Percentiles rank a stretch among this genome's conserved stretches.
phyloP scores from a whole-genome alignment of 345 rosid species.

The Raphanus raphanistrum region DNA sequence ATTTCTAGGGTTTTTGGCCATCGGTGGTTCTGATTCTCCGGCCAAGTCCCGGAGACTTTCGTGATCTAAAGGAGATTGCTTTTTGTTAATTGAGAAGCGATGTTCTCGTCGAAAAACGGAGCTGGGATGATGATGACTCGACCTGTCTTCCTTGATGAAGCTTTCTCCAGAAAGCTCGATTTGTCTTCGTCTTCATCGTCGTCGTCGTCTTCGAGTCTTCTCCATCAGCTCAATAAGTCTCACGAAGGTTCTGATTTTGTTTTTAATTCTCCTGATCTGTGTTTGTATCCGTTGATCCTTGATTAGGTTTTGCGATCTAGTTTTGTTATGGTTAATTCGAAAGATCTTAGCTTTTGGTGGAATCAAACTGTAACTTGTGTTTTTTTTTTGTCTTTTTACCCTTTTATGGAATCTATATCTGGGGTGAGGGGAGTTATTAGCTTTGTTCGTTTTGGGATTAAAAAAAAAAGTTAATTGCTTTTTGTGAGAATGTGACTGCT shows the following conservation, averaged over 20 bases:
- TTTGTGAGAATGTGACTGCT: background rate
- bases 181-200: conserved; percentile 29
- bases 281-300: background rate
- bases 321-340: background rate
- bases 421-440: conserved; percentile 14
- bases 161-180: conserved; percentile 50
- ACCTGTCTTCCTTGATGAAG: conserved; percentile 42
- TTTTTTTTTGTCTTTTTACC: background rate
- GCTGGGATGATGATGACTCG: conserved; percentile 45
- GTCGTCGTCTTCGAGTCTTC: conserved; percentile 48
- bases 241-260: conserved; percentile 38
- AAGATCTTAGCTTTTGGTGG: conserved; percentile 33
- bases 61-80: conserved; percentile 15
- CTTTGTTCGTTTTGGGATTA: conserved; percentile 17
- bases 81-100: conserved; percentile 35
- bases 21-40: conserved; percentile 35
- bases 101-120: conserved; percentile 63
- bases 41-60: conserved; percentile 16
- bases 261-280: background rate
- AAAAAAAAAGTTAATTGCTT: conserved; percentile 6
- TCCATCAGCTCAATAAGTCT: conserved; percentile 49
- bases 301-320: conserved; percentile 17
- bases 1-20: conserved; percentile 32
- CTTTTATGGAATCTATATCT: conserved; percentile 25
- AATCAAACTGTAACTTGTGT: conserved; percentile 21